A percentile compares a stretch with the other conserved stretches of the same genome.
These are phyloP conservation scores for Syzygium oleosum DNA, from an alignment of 345 rosid genomes.

Conservation along the genomic window DNA sequence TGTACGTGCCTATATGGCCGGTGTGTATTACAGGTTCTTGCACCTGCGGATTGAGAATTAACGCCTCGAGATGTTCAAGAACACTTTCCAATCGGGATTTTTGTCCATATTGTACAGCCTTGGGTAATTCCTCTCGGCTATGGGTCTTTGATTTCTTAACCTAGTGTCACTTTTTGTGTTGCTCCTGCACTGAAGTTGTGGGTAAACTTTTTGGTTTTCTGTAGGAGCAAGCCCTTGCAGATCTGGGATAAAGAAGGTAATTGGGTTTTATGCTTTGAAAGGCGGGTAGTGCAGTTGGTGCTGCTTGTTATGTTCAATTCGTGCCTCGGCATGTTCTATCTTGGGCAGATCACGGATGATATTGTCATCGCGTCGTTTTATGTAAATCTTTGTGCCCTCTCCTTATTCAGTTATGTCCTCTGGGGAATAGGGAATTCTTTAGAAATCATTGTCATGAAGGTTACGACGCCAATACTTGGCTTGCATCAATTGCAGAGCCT, in stretches of 20 bases:
- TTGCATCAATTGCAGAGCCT: neutral
- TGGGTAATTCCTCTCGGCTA: constrained; percentile 27
- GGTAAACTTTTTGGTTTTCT: neutral
- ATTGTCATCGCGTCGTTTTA: neutral
- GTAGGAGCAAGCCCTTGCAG: constrained; percentile 75
- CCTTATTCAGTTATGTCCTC: neutral
- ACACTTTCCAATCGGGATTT: constrained; percentile 80
- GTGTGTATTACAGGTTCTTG: neutral
- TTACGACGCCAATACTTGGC: neutral
- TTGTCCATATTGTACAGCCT: constrained; percentile 68
- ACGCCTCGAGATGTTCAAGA: constrained; percentile 44
- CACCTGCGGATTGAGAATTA: neutral
- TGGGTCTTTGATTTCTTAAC: neutral
- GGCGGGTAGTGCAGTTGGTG: neutral
- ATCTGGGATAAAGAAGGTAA: constrained; percentile 84
- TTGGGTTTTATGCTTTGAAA: neutral
- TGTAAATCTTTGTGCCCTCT: neutral
- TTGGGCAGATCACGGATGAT: neutral
- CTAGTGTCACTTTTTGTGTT: neutral
- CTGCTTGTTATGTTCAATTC: neutral
- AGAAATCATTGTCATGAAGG: neutral
- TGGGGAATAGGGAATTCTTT: neutral
- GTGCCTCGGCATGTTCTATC: neutral
- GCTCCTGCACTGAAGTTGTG: neutral
- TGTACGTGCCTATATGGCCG: neutral